Base-by-base conservation (phyloP, 169 alveolate species). In the Besnoitia besnoiti region DNA sequence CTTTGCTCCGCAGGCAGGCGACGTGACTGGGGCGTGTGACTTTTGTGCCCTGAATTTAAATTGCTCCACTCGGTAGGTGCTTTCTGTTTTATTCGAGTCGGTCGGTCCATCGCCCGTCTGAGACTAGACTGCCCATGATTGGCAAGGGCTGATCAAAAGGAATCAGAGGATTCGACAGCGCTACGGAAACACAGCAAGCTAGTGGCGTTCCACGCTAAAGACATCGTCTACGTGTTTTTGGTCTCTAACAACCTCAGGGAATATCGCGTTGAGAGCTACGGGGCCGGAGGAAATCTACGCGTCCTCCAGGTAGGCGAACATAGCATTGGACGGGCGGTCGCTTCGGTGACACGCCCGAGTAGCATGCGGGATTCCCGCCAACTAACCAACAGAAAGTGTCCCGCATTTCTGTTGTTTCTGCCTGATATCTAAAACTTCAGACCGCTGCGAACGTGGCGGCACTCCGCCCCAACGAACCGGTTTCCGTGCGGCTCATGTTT, bases 11-110 rank as follows among this genome's bases (percentile, higher is more conserved):
- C 92, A 91, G 94, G 94, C 94, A 0, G 91, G 90, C n/a, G 94
- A 85, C 62, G 84, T 85, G 44, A 85, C 89, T 27, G 91, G 92
- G 39, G 51, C 85, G 16, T 91, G 94, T 75, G 94, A 91, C 85
- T 91, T 91, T 47, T 85, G 92, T 85, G 82, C 90, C 0, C 82
- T 91, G 27, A 89, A 91, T n/a, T 39, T 91, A 79, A 91, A 91
- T 85, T 77, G 91, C 40, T 91, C 94, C 35, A 37, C 94, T 47
- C 85, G 89, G 94, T 59, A 80, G 1, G 67, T n/a, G 33, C 3
- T 16, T 55, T 55, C n/a, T n/a, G n/a, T n/a, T n/a, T n/a, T n/a
- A n/a, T n/a, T n/a, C n/a, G n/a, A n/a, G n/a, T n/a, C n/a, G n/a
- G n/a, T n/a, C n/a, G n/a, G n/a, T n/a, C n/a, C n/a, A n/a, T n/a